Conservation (phyloP, 495 filamentous ascomycete species). For the Lepraria neglecta region DNA sequence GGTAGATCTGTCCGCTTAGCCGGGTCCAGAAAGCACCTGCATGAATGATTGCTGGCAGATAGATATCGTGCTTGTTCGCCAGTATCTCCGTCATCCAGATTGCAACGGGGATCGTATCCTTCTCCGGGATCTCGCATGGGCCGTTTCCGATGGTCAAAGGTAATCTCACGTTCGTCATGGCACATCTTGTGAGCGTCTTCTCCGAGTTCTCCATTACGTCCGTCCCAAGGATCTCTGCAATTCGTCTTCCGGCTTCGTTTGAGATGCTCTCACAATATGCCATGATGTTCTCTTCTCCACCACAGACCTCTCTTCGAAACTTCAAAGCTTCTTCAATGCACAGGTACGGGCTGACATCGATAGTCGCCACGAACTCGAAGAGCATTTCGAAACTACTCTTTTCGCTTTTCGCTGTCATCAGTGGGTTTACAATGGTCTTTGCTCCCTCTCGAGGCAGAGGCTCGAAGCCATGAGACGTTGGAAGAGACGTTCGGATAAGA, state of each 20-base stretch:
- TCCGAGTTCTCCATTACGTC: constrained; percentile 56
- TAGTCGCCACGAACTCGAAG: constrained; percentile 73
- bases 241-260: constrained; percentile 48
- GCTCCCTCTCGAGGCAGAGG: constrained; percentile 33
- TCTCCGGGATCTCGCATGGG: constrained; percentile 22
- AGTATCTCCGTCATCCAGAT: constrained; percentile 54
- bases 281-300: constrained; percentile 65
- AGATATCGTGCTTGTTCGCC: constrained; percentile 56
- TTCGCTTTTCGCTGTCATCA: constrained; percentile 32
- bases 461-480: constrained; percentile 58
- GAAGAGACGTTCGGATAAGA: constrained; percentile 66
- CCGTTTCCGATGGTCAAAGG: constrained; percentile 47
- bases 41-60: constrained; percentile 58
- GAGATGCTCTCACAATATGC: constrained; percentile 54
- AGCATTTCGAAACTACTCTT: constrained; percentile 58
- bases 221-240: constrained; percentile 60
- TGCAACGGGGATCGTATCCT: constrained; percentile 35
- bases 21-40: constrained; percentile 58
- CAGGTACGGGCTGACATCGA: constrained; percentile 63
- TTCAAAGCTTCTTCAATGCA: constrained; percentile 63
- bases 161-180: constrained; percentile 65
- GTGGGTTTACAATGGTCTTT: constrained; percentile 42
- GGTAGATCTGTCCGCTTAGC: constrained; percentile 72
- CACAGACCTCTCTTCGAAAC: constrained; percentile 61
- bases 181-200: constrained; percentile 41